Percentiles rank a stretch among this genome's conserved stretches.
Evolutionary conservation across 2,329 filamentous ascomycete species (phyloP).

Genomic region (Botryotinia narcissicola): DNA sequence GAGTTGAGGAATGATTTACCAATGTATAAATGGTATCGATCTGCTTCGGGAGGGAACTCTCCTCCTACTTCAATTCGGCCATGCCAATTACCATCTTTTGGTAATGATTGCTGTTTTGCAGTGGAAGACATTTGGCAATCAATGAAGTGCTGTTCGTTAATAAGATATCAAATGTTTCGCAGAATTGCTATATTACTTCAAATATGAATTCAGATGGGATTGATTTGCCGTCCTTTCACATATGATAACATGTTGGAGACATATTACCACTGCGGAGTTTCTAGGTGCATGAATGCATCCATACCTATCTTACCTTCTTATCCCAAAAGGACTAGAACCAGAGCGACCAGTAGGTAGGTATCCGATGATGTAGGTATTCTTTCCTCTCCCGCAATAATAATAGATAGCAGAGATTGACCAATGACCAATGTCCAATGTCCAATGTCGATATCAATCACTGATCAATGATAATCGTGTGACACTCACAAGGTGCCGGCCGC

Average conservation of each 20-base stretch:
- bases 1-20: not conserved
- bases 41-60: constrained; percentile 61
- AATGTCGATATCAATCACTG: not conserved
- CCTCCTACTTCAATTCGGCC: constrained; percentile 20
- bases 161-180: not conserved
- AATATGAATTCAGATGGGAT: no score
- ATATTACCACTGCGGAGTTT: not conserved
- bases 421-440: not conserved
- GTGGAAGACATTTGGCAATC: not conserved
- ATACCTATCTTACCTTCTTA: not conserved
- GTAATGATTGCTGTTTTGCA: not conserved
- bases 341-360: no score
- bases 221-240: not conserved
- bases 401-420: not conserved
- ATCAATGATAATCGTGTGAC: no score
- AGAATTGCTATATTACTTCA: not conserved
- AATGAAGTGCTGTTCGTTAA: not conserved
- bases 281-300: not conserved
- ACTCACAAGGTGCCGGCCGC: not conserved
- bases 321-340: not conserved
- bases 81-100: constrained; percentile 10
- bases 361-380: not conserved
- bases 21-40: constrained; percentile 56
- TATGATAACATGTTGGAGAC: not conserved
- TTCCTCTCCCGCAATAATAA: not conserved